Conservation (phyloP, 495 filamentous ascomycete genomes). For the Chaetomium cochliodes region DNA sequence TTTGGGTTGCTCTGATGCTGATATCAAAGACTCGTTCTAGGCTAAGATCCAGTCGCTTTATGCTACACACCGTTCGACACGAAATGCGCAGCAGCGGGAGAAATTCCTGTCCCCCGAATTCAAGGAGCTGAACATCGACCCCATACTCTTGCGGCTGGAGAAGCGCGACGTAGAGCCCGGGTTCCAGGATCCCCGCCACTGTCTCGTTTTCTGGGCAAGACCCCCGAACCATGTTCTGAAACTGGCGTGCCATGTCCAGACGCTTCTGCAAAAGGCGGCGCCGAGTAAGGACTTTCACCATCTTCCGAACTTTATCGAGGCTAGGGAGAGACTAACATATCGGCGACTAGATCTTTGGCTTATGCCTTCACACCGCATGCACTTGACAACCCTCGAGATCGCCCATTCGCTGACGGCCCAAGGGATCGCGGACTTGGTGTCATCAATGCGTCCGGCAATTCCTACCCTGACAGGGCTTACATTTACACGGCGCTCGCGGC, state of each 20-base stretch:
- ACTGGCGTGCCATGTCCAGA: slow-evolving; percentile 67
- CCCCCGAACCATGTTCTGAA: slow-evolving; percentile 67
- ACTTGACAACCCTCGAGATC: slow-evolving; percentile 84
- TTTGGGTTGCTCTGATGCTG: not conserved
- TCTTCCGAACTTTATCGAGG: not conserved
- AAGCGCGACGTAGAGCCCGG: slow-evolving; percentile 59
- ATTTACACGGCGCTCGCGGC: slow-evolving; percentile 60
- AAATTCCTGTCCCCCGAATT: slow-evolving; percentile 71
- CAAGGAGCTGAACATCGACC: slow-evolving; percentile 68
- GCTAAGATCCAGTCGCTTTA: slow-evolving; percentile 69
- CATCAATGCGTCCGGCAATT: slow-evolving; percentile 49
- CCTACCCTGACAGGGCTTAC: slow-evolving; percentile 61
- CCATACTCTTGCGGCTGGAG: slow-evolving; percentile 65
- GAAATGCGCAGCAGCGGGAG: slow-evolving; percentile 67
- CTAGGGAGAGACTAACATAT: not conserved
- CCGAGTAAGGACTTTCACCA: slow-evolving; percentile 55
- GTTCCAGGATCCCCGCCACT: slow-evolving; percentile 71
- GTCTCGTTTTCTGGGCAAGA: slow-evolving; percentile 82
- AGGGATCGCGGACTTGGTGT: slow-evolving; percentile 61
- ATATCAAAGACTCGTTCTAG: slow-evolving; percentile 40
- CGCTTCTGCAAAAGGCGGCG: slow-evolving; percentile 57
- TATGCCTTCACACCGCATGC: slow-evolving; percentile 71
- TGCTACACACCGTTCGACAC: slow-evolving; percentile 63
- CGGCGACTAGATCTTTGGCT: slow-evolving; percentile 70
- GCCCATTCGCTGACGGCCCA: slow-evolving; percentile 62